Evolutionary conservation across 805 yeast species (phyloP), one percentile per base, ranked within the genome.

Genomic region (Ogataea haglerorum): DNA sequence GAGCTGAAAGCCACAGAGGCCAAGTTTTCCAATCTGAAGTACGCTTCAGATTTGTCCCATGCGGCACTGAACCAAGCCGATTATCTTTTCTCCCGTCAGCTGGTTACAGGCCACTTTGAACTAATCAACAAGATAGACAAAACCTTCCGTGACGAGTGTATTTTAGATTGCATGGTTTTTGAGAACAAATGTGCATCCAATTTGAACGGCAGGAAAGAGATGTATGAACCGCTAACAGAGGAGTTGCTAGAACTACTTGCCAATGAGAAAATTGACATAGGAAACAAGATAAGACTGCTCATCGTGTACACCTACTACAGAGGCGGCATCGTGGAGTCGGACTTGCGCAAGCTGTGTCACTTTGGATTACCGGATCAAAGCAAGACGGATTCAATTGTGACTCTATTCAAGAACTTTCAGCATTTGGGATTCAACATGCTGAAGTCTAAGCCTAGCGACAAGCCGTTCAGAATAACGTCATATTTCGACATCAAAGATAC

Each of bases 161-260:
- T 57, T 10, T 42, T 54, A 9, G 87, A 78, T 45, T 69, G 85
- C 14, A 87, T 95, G 1, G 93, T 86, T 48, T 72, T 89, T 43
- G 98, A 93, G 63, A 96, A 90, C 63, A 76, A 81, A 14, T 72
- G 89, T 48, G 77, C 84, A 4, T 85, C 88, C 3, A 80, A 79
- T 41, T 69, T 80, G 34, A 85, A 86, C 48, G 89, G 91, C 3
- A 73, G 72, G 19, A 75, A 75, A 49, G 72, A 73, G 32, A 76
- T 76, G 50, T 70, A 73, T 38, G 63, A 85, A 17, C 80, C 84
- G 23, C 49, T 61, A 2, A 61, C 67, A 2, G 84, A 78, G 37
- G 77, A 75, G 25, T 64, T 89, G 41, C 67, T 90, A 21, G 69
- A 64, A 3, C 57, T 80, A 16, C 66, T 91, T 16, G 64, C 70